Evolutionary conservation across 2,329 filamentous ascomycete species (phyloP), one percentile per base, ranked within the genome.

Genomic region (Fusarium longipes): DNA sequence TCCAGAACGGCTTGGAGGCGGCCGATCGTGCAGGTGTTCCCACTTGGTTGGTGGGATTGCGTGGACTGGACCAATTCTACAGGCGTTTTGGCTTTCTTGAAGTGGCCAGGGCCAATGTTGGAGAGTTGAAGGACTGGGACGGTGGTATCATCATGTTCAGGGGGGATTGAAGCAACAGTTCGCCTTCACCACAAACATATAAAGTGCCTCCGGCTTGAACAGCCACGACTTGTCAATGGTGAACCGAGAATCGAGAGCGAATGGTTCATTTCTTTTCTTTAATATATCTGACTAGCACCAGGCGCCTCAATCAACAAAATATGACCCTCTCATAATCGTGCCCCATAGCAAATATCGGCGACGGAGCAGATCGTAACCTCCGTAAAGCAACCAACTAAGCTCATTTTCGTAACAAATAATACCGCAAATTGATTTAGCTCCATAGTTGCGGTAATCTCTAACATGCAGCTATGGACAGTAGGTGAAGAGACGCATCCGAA

Each of bases 121-220:
- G 77, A 2, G 74, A 77, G 57, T 45, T 80, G 66, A 63, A 70
- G 11, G 68, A 70, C 25, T 80, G 78, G 78, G 72, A 77, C 27
- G 78, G 78, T 11, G 78, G 78, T 1, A 47, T 71, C 9, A 60
- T 80, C 60, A 80, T 80, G 79, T 77, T 79, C 38, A 73, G 75
- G 47, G 76, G 77, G 54, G 79, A 70, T 53, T 65, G 30, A 55
- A 56, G 38, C 35, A 47, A 32, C 43, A 27, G n/a, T 33, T 22
- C 20, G n/a, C 32, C 12, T 20, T 15, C 24, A 32, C 39, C 51
- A 25, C n/a, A 32, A 35, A 15, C 38, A 25, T 27, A 22, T 43
- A 22, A 15, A 32, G 15, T 30, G 33, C 11, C 24, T 22, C 22
- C n/a, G 18, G 6, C 17, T 11, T 10, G 27, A 33, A 24, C 17